Conservation (phyloP, 2,329 filamentous ascomycete genomes). For the Colletotrichum aenigma region DNA sequence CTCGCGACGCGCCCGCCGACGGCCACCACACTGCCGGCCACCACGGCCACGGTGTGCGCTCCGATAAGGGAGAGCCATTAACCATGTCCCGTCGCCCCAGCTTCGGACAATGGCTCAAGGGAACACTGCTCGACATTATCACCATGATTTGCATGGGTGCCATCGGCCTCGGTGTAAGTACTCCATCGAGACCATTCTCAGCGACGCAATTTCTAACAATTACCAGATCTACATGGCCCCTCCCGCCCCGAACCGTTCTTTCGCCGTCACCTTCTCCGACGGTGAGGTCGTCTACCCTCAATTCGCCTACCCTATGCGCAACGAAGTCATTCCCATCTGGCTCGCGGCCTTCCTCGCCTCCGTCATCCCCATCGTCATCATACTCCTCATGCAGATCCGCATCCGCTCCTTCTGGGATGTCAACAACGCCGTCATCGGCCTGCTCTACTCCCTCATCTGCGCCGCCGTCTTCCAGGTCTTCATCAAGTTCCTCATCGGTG, state of each 20-base stretch:
- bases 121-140: slow-evolving; percentile 69
- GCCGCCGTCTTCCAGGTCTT: slow-evolving; percentile 80
- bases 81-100: slow-evolving; percentile 57
- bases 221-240: slow-evolving; percentile 64
- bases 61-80: slow-evolving; percentile 26
- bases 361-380: slow-evolving; percentile 68
- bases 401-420: slow-evolving; percentile 72
- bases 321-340: slow-evolving; percentile 76
- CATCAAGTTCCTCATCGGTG: slow-evolving; percentile 77
- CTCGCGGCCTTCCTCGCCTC: slow-evolving; percentile 68
- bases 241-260: slow-evolving; percentile 71
- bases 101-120: slow-evolving; percentile 74
- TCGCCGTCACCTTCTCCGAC: slow-evolving; percentile 69
- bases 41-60: neutral
- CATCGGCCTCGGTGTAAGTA: slow-evolving; percentile 67
- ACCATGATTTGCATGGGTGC: slow-evolving; percentile 71
- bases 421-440: slow-evolving; percentile 73
- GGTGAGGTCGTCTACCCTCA: slow-evolving; percentile 73
- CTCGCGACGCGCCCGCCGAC: neutral
- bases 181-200: fast-evolving
- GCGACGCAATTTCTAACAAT: neutral
- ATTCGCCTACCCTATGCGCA: slow-evolving; percentile 73
- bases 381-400: slow-evolving; percentile 70
- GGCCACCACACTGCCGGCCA: neutral
- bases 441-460: slow-evolving; percentile 72